Base-by-base conservation (phyloP, 257 asterid genomes). In the Phtheirospermum japonicum region DNA sequence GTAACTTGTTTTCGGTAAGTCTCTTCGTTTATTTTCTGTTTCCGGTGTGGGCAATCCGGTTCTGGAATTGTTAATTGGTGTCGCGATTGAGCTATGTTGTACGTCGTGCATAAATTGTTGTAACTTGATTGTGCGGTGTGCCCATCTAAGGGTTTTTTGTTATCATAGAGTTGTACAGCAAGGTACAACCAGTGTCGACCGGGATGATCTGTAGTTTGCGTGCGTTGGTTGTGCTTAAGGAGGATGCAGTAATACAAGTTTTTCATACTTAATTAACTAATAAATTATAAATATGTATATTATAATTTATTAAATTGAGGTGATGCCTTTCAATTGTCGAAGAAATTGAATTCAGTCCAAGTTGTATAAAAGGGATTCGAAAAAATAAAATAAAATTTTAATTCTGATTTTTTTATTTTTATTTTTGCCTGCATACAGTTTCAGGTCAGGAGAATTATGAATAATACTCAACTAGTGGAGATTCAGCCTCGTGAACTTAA, bases 401-500 rank as follows among this genome's bases (percentile, higher is more conserved):
- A n/a, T n/a, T n/a, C n/a, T n/a, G n/a, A n/a, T n/a, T n/a, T n/a
- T n/a, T n/a, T n/a, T n/a, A n/a, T n/a, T n/a, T n/a, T n/a, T n/a
- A n/a, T n/a, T n/a, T n/a, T n/a, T n/a, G n/a, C 14, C 49, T 57
- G 31, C 12, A 37, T n/a, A n/a, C n/a, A 51, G 28, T 74, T 77
- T 69, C 79, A 81, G 91, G 83, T 64, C 55, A 36, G 62, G 63
- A 67, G 73, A 80, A 77, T 23, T 26, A 77, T 79, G 83, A 74
- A 62, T n/a, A n/a, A n/a, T 74, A 65, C 77, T 63, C 83, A 79
- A 67, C 71, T 85, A 31, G 74, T 76, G 76, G 96, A 87, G 74
- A 76, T 87, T 75, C 85, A 75, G 67, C 97, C 97, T 66, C 81
- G 69, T 23, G 97, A 90, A 76, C 90, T 90, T 60, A 79, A 83